phyloP scores from a whole-genome alignment of 2,329 filamentous ascomycete genomes.

The Ceratocystiopsis minuta region DNA sequence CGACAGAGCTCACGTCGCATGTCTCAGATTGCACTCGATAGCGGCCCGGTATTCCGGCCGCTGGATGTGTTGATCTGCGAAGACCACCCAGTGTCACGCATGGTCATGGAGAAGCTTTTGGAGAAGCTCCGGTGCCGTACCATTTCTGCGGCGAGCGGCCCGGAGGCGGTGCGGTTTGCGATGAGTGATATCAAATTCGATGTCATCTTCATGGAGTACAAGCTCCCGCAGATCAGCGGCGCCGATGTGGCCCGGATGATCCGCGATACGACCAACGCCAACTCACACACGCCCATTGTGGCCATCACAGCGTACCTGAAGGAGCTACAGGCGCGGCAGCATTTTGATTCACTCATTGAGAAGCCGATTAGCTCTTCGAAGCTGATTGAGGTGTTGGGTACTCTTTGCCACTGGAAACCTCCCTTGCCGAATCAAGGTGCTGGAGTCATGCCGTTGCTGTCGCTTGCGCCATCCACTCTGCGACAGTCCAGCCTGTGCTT shows the following conservation, averaged over 20 bases:
- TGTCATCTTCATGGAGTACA: conserved; percentile 96
- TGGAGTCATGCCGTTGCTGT: conserved; percentile 23
- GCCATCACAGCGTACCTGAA: conserved; percentile 97
- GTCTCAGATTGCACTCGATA: conserved; percentile 69
- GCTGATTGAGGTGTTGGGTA: conserved; percentile 69
- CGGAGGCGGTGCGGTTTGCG: conserved; percentile 82
- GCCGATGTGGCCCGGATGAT: conserved; percentile 96
- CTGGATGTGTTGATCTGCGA: conserved; percentile 92
- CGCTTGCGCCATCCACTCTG: conserved; percentile 41
- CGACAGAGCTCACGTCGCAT: conserved; percentile 90
- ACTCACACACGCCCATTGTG: conserved; percentile 86
- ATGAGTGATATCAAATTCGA: conserved; percentile 98
- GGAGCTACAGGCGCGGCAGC: conserved; percentile 82
- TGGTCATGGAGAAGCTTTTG: conserved; percentile 97
- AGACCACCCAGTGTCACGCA: conserved; percentile 86
- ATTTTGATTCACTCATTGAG: conserved; percentile 89
- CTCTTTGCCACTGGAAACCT: conserved; percentile 85
- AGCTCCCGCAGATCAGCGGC: conserved; percentile 84
- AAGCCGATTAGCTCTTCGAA: conserved; percentile 92
- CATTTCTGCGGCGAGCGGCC: conserved; percentile 76
- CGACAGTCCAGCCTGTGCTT: conserved; percentile 43
- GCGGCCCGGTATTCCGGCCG: conserved; percentile 70
- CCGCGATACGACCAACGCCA: conserved; percentile 86
- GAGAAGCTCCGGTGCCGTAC: conserved; percentile 92
- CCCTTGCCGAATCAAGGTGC: conserved; percentile 32